Percentiles rank a stretch among this genome's conserved stretches.
Conservation (phyloP, 495 filamentous ascomycete species). For the Aspergillus sclerotioniger region DNA sequence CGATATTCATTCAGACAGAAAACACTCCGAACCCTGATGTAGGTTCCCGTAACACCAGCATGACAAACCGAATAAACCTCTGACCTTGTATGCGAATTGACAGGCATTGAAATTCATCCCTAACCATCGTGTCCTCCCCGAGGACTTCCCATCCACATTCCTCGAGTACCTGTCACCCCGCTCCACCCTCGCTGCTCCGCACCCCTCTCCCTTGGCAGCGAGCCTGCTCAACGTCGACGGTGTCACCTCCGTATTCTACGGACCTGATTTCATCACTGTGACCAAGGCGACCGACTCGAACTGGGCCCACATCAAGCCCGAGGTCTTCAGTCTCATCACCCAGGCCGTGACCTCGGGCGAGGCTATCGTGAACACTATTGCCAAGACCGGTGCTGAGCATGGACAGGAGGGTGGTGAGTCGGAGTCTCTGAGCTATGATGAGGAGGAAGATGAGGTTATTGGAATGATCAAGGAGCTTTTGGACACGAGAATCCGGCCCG, state of each 20-base stretch:
- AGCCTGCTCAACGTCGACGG: slow-evolving; percentile 89
- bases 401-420: slow-evolving; percentile 55
- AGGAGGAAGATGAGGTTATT: slow-evolving; percentile 88
- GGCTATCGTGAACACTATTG: slow-evolving; percentile 71
- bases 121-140: slow-evolving; percentile 76
- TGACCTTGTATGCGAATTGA: not conserved
- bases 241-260: slow-evolving; percentile 91
- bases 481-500: slow-evolving; percentile 89
- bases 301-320: slow-evolving; percentile 93
- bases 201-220: slow-evolving; percentile 90
- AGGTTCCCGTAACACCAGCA: slow-evolving; percentile 21
- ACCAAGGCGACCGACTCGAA: slow-evolving; percentile 83
- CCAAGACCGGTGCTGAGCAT: slow-evolving; percentile 50
- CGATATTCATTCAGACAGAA: slow-evolving; percentile 97
- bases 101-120: slow-evolving; percentile 90
- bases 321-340: slow-evolving; percentile 92
- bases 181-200: slow-evolving; percentile 80
- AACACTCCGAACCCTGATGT: slow-evolving; percentile 88
- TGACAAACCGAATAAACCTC: not conserved
- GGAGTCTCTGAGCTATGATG: slow-evolving; percentile 74
- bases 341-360: slow-evolving; percentile 82
- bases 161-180: slow-evolving; percentile 89
- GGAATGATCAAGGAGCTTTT: slow-evolving; percentile 99
- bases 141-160: slow-evolving; percentile 67
- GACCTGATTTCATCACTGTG: slow-evolving; percentile 92